Evolutionary conservation across 441 rosid species (phyloP).

Genomic region (Gossypium schwendimanii): DNA sequence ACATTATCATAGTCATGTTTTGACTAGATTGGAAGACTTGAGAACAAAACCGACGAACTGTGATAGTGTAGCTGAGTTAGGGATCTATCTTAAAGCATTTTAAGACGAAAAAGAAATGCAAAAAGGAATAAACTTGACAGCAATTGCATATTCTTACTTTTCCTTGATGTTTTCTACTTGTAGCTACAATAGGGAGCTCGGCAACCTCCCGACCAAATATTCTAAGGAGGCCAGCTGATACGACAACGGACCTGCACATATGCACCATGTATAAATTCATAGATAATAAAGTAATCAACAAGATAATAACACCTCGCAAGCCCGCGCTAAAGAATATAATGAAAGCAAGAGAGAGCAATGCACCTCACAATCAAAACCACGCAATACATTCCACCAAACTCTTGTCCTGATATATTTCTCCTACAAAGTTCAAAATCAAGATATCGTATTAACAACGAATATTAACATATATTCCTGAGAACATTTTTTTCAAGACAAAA

Average conservation of each 20-base stretch:
- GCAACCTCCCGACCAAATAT: constrained; percentile 84
- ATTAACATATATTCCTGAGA: not conserved
- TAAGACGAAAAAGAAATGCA: not conserved
- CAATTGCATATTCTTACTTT: constrained; percentile 34
- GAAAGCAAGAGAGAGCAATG: constrained; percentile 13
- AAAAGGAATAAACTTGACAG: not conserved
- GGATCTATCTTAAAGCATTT: constrained; percentile 3
- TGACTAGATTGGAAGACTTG: not conserved
- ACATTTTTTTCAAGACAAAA: not conserved
- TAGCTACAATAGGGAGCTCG: constrained; percentile 97
- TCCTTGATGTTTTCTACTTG: constrained; percentile 84
- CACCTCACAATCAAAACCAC: constrained; percentile 71
- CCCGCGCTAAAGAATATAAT: not conserved
- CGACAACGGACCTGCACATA: constrained; percentile 64
- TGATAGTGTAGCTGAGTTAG: not conserved
- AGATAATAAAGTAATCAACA: not conserved
- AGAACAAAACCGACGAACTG: not conserved
- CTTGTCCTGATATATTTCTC: constrained; percentile 90
- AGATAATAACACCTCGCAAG: not conserved
- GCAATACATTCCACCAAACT: constrained; percentile 83
- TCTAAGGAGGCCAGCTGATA: constrained; percentile 91
- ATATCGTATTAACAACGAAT: not conserved
- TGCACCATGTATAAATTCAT: not conserved
- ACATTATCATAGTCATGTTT: not conserved
- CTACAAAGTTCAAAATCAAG: constrained; percentile 33